Conservation (phyloP, 495 filamentous ascomycete species). For the Tuber microsphaerosporum region DNA sequence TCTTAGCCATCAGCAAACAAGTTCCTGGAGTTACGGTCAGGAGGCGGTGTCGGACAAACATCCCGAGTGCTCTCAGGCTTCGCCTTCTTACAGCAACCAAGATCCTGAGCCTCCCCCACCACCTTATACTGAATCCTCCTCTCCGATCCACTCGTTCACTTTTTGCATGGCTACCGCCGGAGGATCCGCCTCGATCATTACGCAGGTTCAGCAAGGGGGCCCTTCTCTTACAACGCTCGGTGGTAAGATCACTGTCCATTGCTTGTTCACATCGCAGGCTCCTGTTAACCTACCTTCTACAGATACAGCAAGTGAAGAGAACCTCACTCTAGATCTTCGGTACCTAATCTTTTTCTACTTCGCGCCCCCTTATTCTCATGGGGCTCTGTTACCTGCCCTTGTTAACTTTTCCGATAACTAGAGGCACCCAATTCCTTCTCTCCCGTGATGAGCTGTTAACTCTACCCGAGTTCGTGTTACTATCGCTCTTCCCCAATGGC, state of each 20-base stretch:
- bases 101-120: constrained; percentile 59
- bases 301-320: constrained; percentile 89
- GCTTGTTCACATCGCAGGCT: background rate
- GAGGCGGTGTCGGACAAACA: background rate
- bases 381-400: background rate
- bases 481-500: constrained; percentile 97
- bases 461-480: constrained; percentile 92
- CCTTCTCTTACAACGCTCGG: constrained; percentile 80
- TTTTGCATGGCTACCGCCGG: constrained; percentile 97
- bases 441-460: constrained; percentile 93
- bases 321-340: constrained; percentile 90
- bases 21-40: background rate
- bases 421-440: constrained; percentile 84
- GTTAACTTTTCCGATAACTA: constrained; percentile 42
- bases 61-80: constrained; percentile 12
- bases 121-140: constrained; percentile 88
- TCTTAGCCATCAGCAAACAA: background rate
- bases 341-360: constrained; percentile 45
- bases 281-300: constrained; percentile 10
- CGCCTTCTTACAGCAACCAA: constrained; percentile 40
- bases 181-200: constrained; percentile 96
- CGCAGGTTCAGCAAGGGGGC: constrained; percentile 90
- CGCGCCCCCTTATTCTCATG: background rate
- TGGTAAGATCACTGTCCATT: constrained; percentile 52
- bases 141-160: constrained; percentile 84